Evolutionary conservation across 306 rosid species (phyloP), one percentile per base, ranked within the genome.

Genomic region (Urtica urens): DNA sequence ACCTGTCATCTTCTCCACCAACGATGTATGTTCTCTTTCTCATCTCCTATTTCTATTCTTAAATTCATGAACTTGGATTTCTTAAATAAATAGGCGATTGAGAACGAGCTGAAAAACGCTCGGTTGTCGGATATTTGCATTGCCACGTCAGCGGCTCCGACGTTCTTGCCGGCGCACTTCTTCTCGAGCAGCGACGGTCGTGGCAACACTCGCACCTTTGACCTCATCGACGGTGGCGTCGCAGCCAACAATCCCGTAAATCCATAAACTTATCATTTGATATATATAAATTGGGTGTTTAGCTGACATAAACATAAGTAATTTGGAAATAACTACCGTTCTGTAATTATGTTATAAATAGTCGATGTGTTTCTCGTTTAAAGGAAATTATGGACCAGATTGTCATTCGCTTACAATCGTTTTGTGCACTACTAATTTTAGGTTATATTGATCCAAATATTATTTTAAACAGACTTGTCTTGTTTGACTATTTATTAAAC

Each of bases 101-200:
- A 50, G 33, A 50, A 50, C 3, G 18, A 18, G 2, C 22, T 3
- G 40, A 50, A 6, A 50, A 50, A 50, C 22, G 55, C 55, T 1
- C 40, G 40, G 35, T 41, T 50, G 3, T n/a, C 41, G 3, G 55
- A 50, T 20, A 29, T 50, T 3, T 50, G 55, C 27, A 16, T 50
- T 7, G 55, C 28, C 6, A 50, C 55, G 6, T 50, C 55, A 6
- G 55, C 55, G 7, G 55, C 55, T 19, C 55, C 55, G 6, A 50
- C 41, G 4, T 19, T 19, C 22, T 41, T 50, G 18, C 79, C 75
- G 0, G 63, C 71, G 6, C 75, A 73, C 46, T 63, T 20, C 43
- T 73, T 73, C 18, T 45, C 55, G 14, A 33, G 18, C 11, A 33
- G 6, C 13, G 42, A 50, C 14, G 16, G 6, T 3, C 7, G 12